phyloP scores from a whole-genome alignment of 768 basidiomycete genomes.

The Lactarius evosmus region DNA sequence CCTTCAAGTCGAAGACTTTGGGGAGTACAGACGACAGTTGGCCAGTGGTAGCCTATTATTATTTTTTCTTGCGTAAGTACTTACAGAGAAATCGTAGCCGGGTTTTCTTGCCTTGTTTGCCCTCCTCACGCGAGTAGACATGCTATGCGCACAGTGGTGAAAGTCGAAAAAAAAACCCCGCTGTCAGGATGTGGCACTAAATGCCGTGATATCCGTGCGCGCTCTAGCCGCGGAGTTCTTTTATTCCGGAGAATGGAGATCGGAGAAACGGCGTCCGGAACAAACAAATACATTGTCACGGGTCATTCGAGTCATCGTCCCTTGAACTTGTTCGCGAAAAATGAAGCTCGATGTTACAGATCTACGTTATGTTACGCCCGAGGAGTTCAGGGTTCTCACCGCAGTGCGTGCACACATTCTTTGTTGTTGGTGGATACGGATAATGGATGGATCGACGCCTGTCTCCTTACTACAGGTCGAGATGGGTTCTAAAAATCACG shows the following conservation, averaged over 20 bases:
- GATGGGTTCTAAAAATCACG: conserved; percentile 97
- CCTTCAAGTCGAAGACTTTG: not conserved
- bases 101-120: conserved; percentile 24
- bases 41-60: conserved; percentile 14
- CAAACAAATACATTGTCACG: conserved; percentile 1
- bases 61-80: not conserved
- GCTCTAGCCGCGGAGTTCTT: not conserved
- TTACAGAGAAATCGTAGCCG: not conserved
- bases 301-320: not conserved
- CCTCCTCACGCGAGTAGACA: conserved; percentile 22
- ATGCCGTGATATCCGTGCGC: not conserved
- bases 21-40: conserved; percentile 14
- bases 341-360: conserved; percentile 97
- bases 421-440: not conserved
- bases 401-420: conserved; percentile 49
- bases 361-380: conserved; percentile 84
- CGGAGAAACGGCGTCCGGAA: not conserved
- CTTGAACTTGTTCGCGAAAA: conserved; percentile 22
- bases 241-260: not conserved
- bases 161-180: not conserved
- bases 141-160: not conserved
- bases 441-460: not conserved
- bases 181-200: not conserved
- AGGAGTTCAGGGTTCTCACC: conserved; percentile 96
- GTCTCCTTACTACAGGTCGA: conserved; percentile 62